Evolutionary conservation across 768 basidiomycete species (phyloP).

Genomic region (Termitomyces sp.): DNA sequence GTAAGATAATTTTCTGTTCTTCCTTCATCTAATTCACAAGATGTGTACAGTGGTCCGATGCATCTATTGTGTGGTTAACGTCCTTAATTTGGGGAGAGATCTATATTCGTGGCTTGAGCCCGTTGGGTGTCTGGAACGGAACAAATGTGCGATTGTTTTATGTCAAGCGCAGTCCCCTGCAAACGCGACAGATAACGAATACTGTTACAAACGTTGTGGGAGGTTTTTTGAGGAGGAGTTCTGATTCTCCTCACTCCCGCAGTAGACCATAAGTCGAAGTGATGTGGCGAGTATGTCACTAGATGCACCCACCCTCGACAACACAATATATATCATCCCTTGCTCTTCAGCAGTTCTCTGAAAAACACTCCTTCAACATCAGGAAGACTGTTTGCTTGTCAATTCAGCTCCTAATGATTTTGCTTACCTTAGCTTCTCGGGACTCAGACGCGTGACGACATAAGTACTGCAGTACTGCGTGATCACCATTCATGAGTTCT

Average conservation of each 20-base stretch:
- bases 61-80: slow-evolving; percentile 88
- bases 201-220: slow-evolving; percentile 81
- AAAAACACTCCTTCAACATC: background rate
- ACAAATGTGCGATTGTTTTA: slow-evolving; percentile 89
- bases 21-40: slow-evolving; percentile 4
- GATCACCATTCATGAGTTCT: background rate
- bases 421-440: too few species aligned
- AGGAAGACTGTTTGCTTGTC: too few species aligned
- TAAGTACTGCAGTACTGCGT: too few species aligned
- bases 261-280: slow-evolving; percentile 2
- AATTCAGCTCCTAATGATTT: too few species aligned
- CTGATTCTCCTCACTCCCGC: slow-evolving; percentile 25
- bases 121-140: slow-evolving; percentile 85
- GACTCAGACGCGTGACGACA: too few species aligned
- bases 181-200: slow-evolving; percentile 70
- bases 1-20: slow-evolving; percentile 37
- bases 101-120: slow-evolving; percentile 86
- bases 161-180: slow-evolving; percentile 78
- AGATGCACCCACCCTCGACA: too few species aligned
- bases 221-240: slow-evolving; percentile 59
- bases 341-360: background rate
- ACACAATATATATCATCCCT: background rate
- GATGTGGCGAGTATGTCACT: background rate
- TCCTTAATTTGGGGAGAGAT: slow-evolving; percentile 95
- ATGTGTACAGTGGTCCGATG: slow-evolving; percentile 77